Evolutionary conservation across 768 basidiomycete species (phyloP), one percentile per base, ranked within the genome.

Genomic region (Termitomyces sp.): DNA sequence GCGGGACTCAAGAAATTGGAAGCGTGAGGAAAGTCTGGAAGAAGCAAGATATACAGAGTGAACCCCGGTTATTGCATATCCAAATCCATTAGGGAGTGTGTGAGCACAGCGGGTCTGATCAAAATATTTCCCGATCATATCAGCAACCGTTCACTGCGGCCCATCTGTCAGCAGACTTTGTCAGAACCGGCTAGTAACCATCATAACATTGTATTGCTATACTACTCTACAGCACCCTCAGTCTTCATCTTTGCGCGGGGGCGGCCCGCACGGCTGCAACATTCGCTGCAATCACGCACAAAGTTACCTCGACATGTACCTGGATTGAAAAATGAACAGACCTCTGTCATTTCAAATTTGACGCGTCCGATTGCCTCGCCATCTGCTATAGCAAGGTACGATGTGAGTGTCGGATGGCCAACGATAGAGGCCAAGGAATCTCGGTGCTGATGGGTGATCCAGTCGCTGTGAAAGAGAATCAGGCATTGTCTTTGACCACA

Each of bases 341-440:
- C 96, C 88, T 98, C 95, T 0, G 91, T 87, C 87, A 97, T 88
- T 75, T 99, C 96, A 67, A 97, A 98, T 68, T 84, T 93, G 3
- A 87, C 77, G 44, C 97, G 76, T 9, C 92, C 97, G 55, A 88
- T 84, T n/a, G 92, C 80, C 71, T 98, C 94, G 2, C 94, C 93
- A 62, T 99, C 96, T 14, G 95, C 95, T 65, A 98, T 85, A 1
- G 94, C 87, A 47, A 98, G 78, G 69, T 89, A 99, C 2, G 92
- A 92, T 14, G 86, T 76, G 56, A 99, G 74, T 0, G 91, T 81
- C 3, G 93, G 82, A 70, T 99, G 97, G 2, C 96, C 94, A 46
- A 94, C 86, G 61, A 98, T 94, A 9, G 95, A 90, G 24, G 95
- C 77, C 60, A 92, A 76, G n/a, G 94, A 95, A 70, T 98, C 96